Conservation (phyloP, 768 basidiomycete species). For the Psilocybe cubensis region DNA sequence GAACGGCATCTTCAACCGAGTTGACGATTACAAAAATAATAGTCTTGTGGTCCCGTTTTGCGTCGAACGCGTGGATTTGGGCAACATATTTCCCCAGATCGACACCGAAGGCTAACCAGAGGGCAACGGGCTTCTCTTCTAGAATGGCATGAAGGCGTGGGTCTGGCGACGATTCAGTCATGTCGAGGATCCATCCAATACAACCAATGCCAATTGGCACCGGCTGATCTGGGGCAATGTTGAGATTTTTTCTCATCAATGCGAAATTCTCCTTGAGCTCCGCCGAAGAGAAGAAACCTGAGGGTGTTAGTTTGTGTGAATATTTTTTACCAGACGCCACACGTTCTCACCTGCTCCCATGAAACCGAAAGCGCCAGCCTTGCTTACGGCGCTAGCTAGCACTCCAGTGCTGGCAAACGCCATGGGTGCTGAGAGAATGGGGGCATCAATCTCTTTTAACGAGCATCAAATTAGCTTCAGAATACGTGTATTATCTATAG, state of each 20-base stretch:
- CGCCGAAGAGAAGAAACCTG: constrained; percentile 42
- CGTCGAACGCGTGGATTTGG: constrained; percentile 44
- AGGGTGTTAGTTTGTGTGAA: neutral
- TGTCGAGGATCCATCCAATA: constrained; percentile 60
- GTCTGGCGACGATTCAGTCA: constrained; percentile 34
- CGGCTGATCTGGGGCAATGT: constrained; percentile 28
- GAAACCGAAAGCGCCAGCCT: constrained; percentile 59
- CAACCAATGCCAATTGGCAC: constrained; percentile 64
- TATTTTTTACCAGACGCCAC: neutral
- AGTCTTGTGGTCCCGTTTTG: constrained; percentile 44
- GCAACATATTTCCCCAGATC: constrained; percentile 54
- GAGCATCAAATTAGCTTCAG: neutral
- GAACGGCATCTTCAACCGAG: constrained; percentile 50
- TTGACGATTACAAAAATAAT: constrained; percentile 56
- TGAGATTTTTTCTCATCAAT: constrained; percentile 37
- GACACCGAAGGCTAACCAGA: constrained; percentile 68
- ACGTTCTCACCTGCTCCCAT: neutral
- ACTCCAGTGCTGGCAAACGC: constrained; percentile 39
- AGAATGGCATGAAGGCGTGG: constrained; percentile 45
- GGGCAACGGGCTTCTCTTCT: constrained; percentile 46
- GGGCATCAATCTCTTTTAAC: constrained; percentile 48
- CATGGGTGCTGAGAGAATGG: constrained; percentile 65
- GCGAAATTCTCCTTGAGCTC: constrained; percentile 44
- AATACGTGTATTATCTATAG: neutral
- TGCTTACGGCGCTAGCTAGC: constrained; percentile 48